Evolutionary conservation across 1,284 basidiomycete genomes (phyloP).

Genomic region (Rhodotorula sp.): DNA sequence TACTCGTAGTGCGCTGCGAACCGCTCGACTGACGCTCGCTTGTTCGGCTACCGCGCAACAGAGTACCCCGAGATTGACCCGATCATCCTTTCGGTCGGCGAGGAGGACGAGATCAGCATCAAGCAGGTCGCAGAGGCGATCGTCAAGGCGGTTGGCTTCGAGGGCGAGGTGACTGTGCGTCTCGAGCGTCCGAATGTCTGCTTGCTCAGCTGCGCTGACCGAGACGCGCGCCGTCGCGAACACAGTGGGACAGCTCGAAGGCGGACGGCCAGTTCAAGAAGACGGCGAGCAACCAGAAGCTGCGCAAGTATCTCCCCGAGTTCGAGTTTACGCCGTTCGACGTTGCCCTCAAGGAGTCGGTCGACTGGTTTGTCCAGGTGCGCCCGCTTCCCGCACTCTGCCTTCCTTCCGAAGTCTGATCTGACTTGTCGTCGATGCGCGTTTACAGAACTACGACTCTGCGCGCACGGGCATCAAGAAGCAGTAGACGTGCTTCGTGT

Average conservation of each 20-base stretch:
- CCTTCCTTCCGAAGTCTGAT: background rate
- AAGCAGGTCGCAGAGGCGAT: conserved; percentile 79
- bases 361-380: conserved; percentile 71
- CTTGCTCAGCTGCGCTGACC: background rate
- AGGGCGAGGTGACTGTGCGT: conserved; percentile 67
- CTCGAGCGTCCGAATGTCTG: background rate
- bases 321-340: conserved; percentile 89
- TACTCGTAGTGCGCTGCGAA: background rate
- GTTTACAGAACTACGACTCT: conserved; percentile 60
- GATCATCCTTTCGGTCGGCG: conserved; percentile 82
- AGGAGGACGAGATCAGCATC: conserved; percentile 86
- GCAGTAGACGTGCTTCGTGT: background rate
- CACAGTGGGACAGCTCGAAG: conserved; percentile 52
- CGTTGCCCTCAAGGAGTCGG: conserved; percentile 69
- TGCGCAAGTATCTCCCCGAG: conserved; percentile 62
- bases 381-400: background rate
- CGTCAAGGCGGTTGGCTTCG: conserved; percentile 72
- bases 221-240: too few species aligned
- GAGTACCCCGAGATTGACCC: conserved; percentile 87
- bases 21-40: background rate
- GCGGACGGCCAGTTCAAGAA: conserved; percentile 84
- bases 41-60: conserved; percentile 47
- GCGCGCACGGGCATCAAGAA: conserved; percentile 60
- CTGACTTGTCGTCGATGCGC: background rate
- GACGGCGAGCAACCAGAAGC: conserved; percentile 77